Conservation (phyloP, 2,329 filamentous ascomycete genomes). For the Ambrosiella xylebori region DNA sequence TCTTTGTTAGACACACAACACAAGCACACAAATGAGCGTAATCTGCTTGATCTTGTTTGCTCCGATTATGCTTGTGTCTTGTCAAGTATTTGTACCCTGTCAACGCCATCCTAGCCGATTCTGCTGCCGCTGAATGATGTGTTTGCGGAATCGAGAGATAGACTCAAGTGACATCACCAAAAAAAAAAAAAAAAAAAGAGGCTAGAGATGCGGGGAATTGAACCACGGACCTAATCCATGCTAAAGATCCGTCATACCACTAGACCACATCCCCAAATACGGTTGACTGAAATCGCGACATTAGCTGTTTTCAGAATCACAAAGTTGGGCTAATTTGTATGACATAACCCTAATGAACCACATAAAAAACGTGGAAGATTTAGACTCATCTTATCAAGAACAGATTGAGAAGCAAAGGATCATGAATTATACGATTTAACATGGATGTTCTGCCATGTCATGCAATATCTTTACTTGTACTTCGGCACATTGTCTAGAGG, state of each 20-base stretch:
- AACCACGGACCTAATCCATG: slow-evolving; percentile 13
- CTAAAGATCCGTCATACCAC: slow-evolving; percentile 5
- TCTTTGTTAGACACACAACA: neutral
- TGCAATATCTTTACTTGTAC: neutral
- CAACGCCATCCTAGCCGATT: neutral
- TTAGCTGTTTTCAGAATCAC: neutral
- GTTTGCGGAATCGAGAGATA: neutral
- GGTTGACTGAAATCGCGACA: neutral
- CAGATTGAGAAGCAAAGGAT: too few species aligned
- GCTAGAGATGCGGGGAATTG: slow-evolving; percentile 13
- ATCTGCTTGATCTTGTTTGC: neutral
- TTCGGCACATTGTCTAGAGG: neutral
- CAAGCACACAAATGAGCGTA: neutral
- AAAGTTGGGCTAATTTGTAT: neutral
- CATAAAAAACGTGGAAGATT: too few species aligned
- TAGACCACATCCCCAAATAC: slow-evolving; percentile 5
- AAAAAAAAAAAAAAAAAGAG: neutral
- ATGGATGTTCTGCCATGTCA: neutral
- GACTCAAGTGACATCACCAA: neutral
- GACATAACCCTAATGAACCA: neutral
- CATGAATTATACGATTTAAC: neutral
- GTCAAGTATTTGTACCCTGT: neutral
- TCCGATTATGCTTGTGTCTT: neutral
- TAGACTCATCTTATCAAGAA: too few species aligned
- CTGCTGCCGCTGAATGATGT: neutral